Percentiles rank a stretch among this genome's conserved stretches.
Evolutionary conservation across 495 filamentous ascomycete genomes (phyloP).

Genomic region (Xylaria bambusicola): DNA sequence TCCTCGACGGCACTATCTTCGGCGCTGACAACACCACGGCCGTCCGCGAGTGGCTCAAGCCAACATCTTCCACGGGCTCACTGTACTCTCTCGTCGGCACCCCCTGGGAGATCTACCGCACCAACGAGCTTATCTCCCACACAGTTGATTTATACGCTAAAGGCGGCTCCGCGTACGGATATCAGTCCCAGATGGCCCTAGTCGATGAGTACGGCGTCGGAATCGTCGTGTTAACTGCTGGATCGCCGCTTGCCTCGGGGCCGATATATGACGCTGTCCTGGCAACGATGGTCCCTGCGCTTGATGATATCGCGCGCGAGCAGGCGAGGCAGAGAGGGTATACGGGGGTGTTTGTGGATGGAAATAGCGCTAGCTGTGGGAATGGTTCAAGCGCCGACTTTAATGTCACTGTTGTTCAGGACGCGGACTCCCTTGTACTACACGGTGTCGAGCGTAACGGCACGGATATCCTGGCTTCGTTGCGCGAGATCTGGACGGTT

Average conservation of each 20-base stretch:
- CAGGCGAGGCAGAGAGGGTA: conserved; percentile 28
- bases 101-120: conserved; percentile 35
- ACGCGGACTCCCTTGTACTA: conserved; percentile 34
- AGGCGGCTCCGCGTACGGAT: conserved; percentile 28
- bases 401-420: conserved; percentile 13
- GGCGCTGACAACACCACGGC: conserved; percentile 2
- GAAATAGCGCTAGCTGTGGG: neutral
- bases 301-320: conserved; percentile 35
- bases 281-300: conserved; percentile 30
- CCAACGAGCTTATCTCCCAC: conserved; percentile 19
- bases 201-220: conserved; percentile 31
- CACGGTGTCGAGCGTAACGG: conserved; percentile 40
- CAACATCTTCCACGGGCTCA: conserved; percentile 19
- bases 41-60: conserved; percentile 27
- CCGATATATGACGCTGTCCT: conserved; percentile 19
- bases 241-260: conserved; percentile 14
- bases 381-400: neutral
- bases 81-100: conserved; percentile 19
- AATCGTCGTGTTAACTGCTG: conserved; percentile 25
- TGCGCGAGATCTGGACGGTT: conserved; percentile 8
- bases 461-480: conserved; percentile 28
- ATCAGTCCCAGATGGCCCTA: conserved; percentile 23
- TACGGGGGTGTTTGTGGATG: conserved; percentile 27
- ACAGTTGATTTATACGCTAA: conserved; percentile 26
- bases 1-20: conserved; percentile 14